phyloP scores from a whole-genome alignment of 306 rosid species.

The Vigna nakashimae region DNA sequence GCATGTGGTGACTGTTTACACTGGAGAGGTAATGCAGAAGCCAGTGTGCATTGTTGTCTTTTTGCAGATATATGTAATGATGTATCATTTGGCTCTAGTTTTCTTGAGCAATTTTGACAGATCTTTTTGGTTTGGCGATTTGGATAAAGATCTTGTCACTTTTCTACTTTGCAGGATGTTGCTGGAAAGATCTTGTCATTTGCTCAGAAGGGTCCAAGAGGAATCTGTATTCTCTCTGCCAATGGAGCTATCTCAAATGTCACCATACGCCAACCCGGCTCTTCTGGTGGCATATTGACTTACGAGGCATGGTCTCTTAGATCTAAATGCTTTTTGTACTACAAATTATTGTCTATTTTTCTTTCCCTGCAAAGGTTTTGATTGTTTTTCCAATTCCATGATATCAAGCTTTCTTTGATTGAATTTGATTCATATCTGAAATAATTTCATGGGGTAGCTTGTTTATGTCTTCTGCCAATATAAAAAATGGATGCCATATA shows the following conservation, averaged over 20 bases:
- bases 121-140: constrained; percentile 39
- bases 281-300: constrained; percentile 75
- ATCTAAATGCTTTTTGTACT: constrained; percentile 23
- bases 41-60: neutral
- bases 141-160: constrained; percentile 34
- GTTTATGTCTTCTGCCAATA: constrained; percentile 31
- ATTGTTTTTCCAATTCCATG: constrained; percentile 32
- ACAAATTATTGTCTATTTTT: neutral
- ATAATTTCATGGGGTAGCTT: constrained; percentile 33
- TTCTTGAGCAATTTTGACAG: constrained; percentile 1
- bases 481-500: constrained; percentile 26
- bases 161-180: constrained; percentile 68
- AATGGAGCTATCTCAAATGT: constrained; percentile 85
- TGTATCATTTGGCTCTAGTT: neutral
- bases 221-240: constrained; percentile 78
- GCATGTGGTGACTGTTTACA: constrained; percentile 67
- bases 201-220: constrained; percentile 71
- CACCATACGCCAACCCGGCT: constrained; percentile 74
- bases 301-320: constrained; percentile 69
- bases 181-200: constrained; percentile 73
- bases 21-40: constrained; percentile 74
- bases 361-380: neutral
- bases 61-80: constrained; percentile 14
- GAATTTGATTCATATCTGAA: neutral
- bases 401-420: constrained; percentile 13